phyloP scores from a whole-genome alignment of 306 rosid species.

The Cyclanthera cordifolia region DNA sequence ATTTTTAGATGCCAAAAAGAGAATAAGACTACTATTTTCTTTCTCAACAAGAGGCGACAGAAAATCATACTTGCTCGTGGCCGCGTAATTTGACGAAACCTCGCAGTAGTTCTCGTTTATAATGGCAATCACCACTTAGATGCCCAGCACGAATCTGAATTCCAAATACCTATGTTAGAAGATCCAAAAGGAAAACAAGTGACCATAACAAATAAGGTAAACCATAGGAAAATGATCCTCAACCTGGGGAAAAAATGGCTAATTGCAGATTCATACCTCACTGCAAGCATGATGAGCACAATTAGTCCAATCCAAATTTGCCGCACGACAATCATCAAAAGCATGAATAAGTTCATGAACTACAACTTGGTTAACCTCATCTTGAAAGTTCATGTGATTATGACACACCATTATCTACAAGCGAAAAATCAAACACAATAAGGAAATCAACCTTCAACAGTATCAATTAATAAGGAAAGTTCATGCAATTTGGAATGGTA shows the following conservation, averaged over 20 bases:
- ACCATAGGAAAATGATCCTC: background rate
- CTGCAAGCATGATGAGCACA: constrained; percentile 97
- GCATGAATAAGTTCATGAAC: constrained; percentile 86
- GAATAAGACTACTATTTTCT: background rate
- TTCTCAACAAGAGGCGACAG: background rate
- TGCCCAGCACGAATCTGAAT: constrained; percentile 75
- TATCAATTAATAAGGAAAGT: background rate
- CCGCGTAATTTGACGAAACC: constrained; percentile 51
- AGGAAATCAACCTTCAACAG: constrained; percentile 7
- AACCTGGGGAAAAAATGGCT: background rate
- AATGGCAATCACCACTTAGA: constrained; percentile 93
- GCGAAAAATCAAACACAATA: background rate
- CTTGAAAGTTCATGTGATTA: constrained; percentile 48
- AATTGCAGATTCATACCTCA: constrained; percentile 36
- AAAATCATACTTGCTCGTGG: constrained; percentile 58
- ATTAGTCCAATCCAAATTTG: constrained; percentile 64
- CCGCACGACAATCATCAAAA: constrained; percentile 70
- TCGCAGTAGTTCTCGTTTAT: constrained; percentile 61
- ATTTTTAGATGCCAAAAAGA: background rate
- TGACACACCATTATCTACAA: constrained; percentile 62
- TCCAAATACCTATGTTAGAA: constrained; percentile 4
- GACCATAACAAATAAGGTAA: background rate
- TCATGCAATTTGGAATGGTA: no score
- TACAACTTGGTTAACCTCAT: constrained; percentile 66
- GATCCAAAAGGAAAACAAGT: background rate